Conservation (phyloP, 2,329 filamentous ascomycete genomes). For the Xylaria sp. region DNA sequence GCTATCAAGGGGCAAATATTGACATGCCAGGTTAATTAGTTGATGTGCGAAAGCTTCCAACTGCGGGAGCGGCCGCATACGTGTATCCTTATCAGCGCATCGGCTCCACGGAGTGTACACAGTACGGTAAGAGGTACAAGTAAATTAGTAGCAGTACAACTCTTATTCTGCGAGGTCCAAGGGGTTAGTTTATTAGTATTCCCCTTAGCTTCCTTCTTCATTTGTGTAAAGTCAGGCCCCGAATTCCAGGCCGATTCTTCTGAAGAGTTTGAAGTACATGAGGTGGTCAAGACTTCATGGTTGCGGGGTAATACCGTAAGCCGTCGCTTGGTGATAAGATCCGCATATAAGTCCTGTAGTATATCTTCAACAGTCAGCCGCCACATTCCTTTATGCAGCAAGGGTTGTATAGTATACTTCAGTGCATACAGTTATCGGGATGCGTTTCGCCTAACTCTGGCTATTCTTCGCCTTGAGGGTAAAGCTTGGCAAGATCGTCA, state of each 20-base stretch:
- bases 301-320: neutral
- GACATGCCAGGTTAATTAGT: neutral
- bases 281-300: neutral
- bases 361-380: neutral
- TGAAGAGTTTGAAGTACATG: too few species aligned
- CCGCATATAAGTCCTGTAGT: neutral
- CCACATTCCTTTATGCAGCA: neutral
- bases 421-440: neutral
- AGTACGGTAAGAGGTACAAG: neutral
- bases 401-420: neutral
- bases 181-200: neutral
- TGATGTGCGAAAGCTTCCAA: neutral
- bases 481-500: neutral
- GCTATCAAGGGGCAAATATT: neutral
- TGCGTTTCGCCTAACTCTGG: neutral
- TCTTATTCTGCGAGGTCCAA: too few species aligned
- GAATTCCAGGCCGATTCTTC: neutral
- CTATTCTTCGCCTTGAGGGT: neutral
- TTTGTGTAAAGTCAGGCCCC: neutral
- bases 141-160: neutral
- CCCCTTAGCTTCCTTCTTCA: neutral
- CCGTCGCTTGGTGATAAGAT: neutral
- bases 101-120: neutral
- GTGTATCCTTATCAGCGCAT: neutral
- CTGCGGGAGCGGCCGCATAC: conserved; percentile 1